Conservation (phyloP, 345 rosid genomes). For the Eucalyptus pumila region DNA sequence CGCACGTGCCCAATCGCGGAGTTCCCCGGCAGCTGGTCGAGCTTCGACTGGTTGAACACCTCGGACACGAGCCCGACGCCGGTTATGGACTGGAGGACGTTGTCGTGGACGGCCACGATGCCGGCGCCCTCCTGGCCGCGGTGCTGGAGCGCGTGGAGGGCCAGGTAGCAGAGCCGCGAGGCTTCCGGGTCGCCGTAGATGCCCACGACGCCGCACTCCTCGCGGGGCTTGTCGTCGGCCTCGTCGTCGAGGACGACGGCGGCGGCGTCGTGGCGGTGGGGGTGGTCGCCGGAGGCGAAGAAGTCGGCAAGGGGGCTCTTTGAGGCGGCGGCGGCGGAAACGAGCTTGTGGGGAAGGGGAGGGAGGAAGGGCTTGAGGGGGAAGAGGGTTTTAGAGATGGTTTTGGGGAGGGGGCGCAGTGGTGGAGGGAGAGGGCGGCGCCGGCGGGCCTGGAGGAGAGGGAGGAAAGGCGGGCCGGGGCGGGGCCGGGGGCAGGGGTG, state of each 20-base stretch:
- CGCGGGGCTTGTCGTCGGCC: constrained; percentile 74
- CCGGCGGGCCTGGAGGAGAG: neutral
- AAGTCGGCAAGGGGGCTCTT: constrained; percentile 24
- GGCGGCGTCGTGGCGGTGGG: neutral
- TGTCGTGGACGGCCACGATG: constrained; percentile 65
- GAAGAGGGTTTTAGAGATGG: constrained; percentile 29
- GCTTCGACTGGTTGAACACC: constrained; percentile 78
- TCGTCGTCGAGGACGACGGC: neutral
- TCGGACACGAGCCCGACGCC: constrained; percentile 96
- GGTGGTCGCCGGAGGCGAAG: neutral
- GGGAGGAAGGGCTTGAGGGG: neutral
- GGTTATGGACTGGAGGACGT: constrained; percentile 72
- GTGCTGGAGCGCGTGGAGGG: constrained; percentile 92
- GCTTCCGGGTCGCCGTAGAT: constrained; percentile 91
- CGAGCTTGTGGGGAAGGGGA: constrained; percentile 2
- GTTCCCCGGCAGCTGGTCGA: constrained; percentile 77
- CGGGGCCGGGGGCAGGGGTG: neutral
- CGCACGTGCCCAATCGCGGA: constrained; percentile 89
- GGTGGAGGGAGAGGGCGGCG: constrained; percentile 6
- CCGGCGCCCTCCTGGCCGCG: constrained; percentile 99
- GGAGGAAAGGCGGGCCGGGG: neutral
- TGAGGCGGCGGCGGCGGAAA: constrained; percentile 13
- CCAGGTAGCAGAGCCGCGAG: constrained; percentile 81
- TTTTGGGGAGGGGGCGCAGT: constrained; percentile 18
- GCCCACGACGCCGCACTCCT: constrained; percentile 98